Conservation (phyloP, 2,329 filamentous ascomycete species). For the Curvularia sp. region DNA sequence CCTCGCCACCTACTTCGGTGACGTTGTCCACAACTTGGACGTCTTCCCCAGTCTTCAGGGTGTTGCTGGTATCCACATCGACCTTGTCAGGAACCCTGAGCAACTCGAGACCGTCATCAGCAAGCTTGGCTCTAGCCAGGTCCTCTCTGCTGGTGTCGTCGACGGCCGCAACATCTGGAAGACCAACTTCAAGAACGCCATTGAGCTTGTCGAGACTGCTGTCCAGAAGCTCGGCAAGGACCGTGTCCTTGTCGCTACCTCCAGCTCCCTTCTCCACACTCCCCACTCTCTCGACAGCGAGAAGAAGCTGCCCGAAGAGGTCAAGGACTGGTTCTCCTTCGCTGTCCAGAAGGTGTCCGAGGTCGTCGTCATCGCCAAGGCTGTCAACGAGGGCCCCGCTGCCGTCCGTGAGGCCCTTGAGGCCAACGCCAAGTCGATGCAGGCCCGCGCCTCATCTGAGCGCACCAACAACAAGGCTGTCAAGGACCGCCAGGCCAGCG, state of each 20-base stretch:
- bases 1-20: constrained; percentile 98
- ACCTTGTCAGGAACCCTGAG: constrained; percentile 97
- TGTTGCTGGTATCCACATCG: constrained; percentile 87
- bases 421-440: constrained; percentile 93
- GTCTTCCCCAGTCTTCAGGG: constrained; percentile 75
- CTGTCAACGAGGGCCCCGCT: constrained; percentile 89
- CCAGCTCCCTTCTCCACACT: constrained; percentile 96
- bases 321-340: constrained; percentile 98
- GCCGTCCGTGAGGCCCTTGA: constrained; percentile 87
- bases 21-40: constrained; percentile 99
- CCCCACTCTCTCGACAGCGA: constrained; percentile 97
- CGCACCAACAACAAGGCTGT: constrained; percentile 97
- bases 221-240: constrained; percentile 97
- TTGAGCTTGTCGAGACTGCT: constrained; percentile 87
- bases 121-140: constrained; percentile 85
- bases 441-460: constrained; percentile 88
- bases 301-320: constrained; percentile 95
- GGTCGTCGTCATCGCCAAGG: constrained; percentile 93
- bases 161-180: constrained; percentile 99
- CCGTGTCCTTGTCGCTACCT: constrained; percentile 94
- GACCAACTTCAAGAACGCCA: constrained; percentile 97
- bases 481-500: constrained; percentile 92
- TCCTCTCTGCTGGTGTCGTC: constrained; percentile 94
- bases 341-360: constrained; percentile 93
- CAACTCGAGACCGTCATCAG: constrained; percentile 86